Conservation (phyloP, 192 early-diverging fungal genomes). For the Geranomyces michiganensis region DNA sequence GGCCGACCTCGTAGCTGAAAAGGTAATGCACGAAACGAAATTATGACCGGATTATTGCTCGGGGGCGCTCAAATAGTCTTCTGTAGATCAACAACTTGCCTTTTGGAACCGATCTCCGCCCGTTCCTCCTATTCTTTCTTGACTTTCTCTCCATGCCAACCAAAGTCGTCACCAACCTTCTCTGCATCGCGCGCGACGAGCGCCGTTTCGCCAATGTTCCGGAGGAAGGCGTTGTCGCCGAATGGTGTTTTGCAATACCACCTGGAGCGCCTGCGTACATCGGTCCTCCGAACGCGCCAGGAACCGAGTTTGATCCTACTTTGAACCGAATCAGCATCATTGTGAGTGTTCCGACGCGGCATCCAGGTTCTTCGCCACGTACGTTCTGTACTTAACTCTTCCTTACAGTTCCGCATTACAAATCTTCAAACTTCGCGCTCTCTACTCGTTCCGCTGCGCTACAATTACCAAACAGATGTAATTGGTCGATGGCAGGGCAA, state of each 20-base stretch:
- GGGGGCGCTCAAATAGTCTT: no score
- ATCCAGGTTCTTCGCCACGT: no score
- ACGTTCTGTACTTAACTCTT: neutral
- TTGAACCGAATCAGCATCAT: slow-evolving; percentile 19
- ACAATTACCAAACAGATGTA: slow-evolving; percentile 25
- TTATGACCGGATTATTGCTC: neutral
- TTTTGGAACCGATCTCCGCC: slow-evolving; percentile 24
- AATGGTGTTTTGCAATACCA: slow-evolving; percentile 28
- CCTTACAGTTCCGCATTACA: slow-evolving; percentile 11
- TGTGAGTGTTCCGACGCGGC: slow-evolving; percentile 1
- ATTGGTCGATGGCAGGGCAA: slow-evolving; percentile 21
- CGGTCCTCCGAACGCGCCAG: neutral
- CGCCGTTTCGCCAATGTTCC: neutral
- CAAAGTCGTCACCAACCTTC: neutral
- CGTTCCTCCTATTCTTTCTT: slow-evolving; percentile 24
- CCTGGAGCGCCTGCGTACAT: slow-evolving; percentile 22
- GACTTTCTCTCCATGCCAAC: slow-evolving; percentile 19
- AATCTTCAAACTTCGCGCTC: slow-evolving; percentile 1
- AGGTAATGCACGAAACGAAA: neutral
- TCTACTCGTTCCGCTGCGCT: slow-evolving; percentile 18
- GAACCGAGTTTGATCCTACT: slow-evolving; percentile 10
- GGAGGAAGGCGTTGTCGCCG: neutral
- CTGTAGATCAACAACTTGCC: slow-evolving; percentile 21
- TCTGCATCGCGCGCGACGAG: slow-evolving; percentile 12
- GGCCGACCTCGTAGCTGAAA: neutral